Evolutionary conservation across 1,284 basidiomycete genomes (phyloP), one percentile per base, ranked within the genome.

Genomic region (Grifola frondosa): DNA sequence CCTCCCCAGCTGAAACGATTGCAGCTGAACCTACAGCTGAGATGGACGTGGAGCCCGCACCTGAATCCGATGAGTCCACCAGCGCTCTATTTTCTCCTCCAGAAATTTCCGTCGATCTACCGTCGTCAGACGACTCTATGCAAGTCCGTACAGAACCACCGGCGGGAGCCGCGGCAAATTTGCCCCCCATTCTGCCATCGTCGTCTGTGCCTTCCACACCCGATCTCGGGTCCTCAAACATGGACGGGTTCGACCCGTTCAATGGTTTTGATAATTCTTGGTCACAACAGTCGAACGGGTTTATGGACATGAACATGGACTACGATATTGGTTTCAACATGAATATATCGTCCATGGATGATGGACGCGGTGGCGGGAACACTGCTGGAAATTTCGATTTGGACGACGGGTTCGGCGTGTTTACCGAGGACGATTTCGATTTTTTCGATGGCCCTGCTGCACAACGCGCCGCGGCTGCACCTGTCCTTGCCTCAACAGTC

Each of bases 381-480:
- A 60, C 55, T 36, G 60, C 50, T 33, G 59, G 62, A 17, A 59
- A 65, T 37, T 74, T 75, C 61, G 78, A 78, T 38, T 75, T 81
- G 42, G 81, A 84, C 31, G 80, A 81, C 28, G 75, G 73, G 12
- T 60, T 61, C 32, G 62, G 53, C 20, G 58, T 62, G 10, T 83
- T 89, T 55, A 88, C 87, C 0, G 86, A 89, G 40, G 86, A 87
- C 42, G 87, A 89, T 60, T 88, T 88, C 58, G 82, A 74, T 57
- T 88, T 86, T 60, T 89, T 87, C 53, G 84, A 88, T 56, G 58
- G 54, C 3, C 57, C 73, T 17, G 43, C 49, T 26, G 39, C 48
- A 15, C 49, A 43, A 21, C 50, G 31, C 13, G 40, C 35, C 8
- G 36, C 31, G 7, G 35, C 44, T 10, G 33, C 50, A 8, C 25